Evolutionary conservation across 2,329 filamentous ascomycete genomes (phyloP).

Genomic region (Emmonsiellopsis sp.): DNA sequence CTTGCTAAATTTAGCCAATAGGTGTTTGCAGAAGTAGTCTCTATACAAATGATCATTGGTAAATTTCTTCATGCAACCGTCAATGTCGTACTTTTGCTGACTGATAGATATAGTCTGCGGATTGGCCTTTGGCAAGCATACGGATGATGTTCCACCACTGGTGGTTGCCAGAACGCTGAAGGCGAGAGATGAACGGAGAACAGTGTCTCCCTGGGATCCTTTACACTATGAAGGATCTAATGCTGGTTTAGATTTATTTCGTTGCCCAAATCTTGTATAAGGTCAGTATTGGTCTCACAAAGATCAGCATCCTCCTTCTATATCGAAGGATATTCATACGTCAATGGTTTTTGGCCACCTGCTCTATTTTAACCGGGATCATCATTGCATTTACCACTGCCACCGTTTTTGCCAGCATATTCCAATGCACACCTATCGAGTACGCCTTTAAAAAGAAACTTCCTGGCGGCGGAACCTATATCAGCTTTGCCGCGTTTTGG

Average conservation of each 20-base stretch:
- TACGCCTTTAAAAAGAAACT: slow-evolving; percentile 13
- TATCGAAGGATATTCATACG: slow-evolving; percentile 16
- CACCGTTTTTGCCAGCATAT: slow-evolving; percentile 14
- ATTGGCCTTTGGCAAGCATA: slow-evolving; percentile 16
- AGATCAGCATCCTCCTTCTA: slow-evolving; percentile 17
- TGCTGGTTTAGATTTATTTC: slow-evolving; percentile 11
- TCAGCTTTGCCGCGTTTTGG: slow-evolving; percentile 40
- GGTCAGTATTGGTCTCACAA: slow-evolving; percentile 16
- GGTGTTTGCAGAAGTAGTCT: slow-evolving; percentile 14
- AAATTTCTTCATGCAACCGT: not conserved
- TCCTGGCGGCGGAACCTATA: slow-evolving; percentile 29
- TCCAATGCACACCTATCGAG: slow-evolving; percentile 15
- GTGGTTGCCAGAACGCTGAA: slow-evolving; percentile 9
- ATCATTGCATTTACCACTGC: slow-evolving; percentile 14
- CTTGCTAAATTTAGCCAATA: not conserved
- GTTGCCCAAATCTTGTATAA: slow-evolving; percentile 16
- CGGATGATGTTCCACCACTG: slow-evolving; percentile 8
- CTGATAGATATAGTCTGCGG: slow-evolving; percentile 8
- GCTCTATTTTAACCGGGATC: slow-evolving; percentile 12
- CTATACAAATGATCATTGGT: slow-evolving; percentile 15
- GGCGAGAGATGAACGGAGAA: slow-evolving; percentile 2
- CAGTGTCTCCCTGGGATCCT: not conserved
- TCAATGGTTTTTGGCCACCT: slow-evolving; percentile 12
- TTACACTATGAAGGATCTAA: not conserved
- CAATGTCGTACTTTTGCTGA: not conserved